phyloP scores from a whole-genome alignment of 495 filamentous ascomycete species.

The Hypoxylon trugodes region DNA sequence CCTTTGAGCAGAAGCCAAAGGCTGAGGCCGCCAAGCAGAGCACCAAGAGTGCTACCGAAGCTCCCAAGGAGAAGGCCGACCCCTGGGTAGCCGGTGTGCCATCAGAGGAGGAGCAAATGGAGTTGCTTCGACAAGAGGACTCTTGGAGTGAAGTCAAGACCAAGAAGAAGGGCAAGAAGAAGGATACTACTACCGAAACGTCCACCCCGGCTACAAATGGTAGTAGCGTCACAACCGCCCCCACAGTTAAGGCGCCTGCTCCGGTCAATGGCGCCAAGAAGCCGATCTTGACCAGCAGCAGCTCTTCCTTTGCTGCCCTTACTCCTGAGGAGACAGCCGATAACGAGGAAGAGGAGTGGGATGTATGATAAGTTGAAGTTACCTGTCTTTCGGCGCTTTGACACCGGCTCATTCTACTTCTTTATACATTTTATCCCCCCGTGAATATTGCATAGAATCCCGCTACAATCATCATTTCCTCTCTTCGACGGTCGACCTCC shows the following conservation, averaged over 20 bases:
- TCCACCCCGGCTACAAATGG: conserved; percentile 36
- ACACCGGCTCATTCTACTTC: conserved; percentile 17
- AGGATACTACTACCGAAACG: conserved; percentile 42
- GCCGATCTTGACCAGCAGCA: conserved; percentile 42
- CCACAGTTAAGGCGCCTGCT: conserved; percentile 42
- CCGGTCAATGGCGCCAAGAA: conserved; percentile 47
- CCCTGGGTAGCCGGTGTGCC: conserved; percentile 68
- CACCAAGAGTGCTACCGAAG: conserved; percentile 33
- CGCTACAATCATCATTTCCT: conserved; percentile 11
- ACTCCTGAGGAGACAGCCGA: conserved; percentile 50
- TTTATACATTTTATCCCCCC: conserved; percentile 36
- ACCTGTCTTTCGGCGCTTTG: not conserved
- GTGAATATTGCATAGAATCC: conserved; percentile 37
- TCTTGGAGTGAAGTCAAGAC: conserved; percentile 80
- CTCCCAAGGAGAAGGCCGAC: conserved; percentile 44
- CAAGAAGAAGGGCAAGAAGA: conserved; percentile 66
- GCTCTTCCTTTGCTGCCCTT: conserved; percentile 59
- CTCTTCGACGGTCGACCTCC: conserved; percentile 16
- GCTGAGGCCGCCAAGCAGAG: conserved; percentile 32
- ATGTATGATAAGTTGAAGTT: conserved; percentile 47
- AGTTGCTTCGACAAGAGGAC: conserved; percentile 68
- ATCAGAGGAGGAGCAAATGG: conserved; percentile 87
- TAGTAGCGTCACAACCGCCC: conserved; percentile 28
- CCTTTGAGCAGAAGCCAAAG: conserved; percentile 65
- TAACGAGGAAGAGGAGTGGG: conserved; percentile 57